Evolutionary conservation across 192 early-diverging fungal genomes (phyloP), one percentile per base, ranked within the genome.

Genomic region (Rhizophagus sp.): DNA sequence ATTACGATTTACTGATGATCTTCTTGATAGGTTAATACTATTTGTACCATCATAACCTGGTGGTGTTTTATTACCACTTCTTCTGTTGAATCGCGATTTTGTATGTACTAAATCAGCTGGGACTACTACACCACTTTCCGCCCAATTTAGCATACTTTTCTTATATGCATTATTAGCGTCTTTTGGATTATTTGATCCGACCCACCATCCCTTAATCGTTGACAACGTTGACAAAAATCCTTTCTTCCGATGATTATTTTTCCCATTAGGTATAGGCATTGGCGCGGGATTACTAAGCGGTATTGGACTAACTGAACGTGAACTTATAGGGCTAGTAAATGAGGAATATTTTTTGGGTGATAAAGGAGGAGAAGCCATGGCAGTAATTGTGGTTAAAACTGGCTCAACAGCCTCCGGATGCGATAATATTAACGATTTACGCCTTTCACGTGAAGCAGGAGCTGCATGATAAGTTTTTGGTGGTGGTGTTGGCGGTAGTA

Each of bases 231-330:
- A 79, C 25, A 79, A 57, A 47, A 79, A 52, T 22, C 77, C 44
- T 68, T 36, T 66, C 30, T 77, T 77, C 19, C 62, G 61, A 65
- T 77, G 36, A 41, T n/a, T 15, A 27, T 1, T 27, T 12, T 52
- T 47, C 33, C 47, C 63, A 24, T 52, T 65, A 30, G 62, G n/a
- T 76, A 63, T 30, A 19, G 52, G 61, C 33, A 62, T 64, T 76
- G 61, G 15, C n/a, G 34, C 61, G 4, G 47, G 66, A 9, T 27
- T 34, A 12, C 7, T 65, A 24, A 22, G 36, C 17, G 77, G 78
- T 79, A 79, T 71, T 41, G 78, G 78, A 79, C 78, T 79, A 39
- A 79, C 78, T 34, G 78, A 71, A 30, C 78, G 11, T 71, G 78
- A 79, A 71, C 67, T 79, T 62, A 62, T 27, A 27, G 78, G 68